Evolutionary conservation across 2,329 filamentous ascomycete genomes (phyloP).

Genomic region (Didymella glomerata): DNA sequence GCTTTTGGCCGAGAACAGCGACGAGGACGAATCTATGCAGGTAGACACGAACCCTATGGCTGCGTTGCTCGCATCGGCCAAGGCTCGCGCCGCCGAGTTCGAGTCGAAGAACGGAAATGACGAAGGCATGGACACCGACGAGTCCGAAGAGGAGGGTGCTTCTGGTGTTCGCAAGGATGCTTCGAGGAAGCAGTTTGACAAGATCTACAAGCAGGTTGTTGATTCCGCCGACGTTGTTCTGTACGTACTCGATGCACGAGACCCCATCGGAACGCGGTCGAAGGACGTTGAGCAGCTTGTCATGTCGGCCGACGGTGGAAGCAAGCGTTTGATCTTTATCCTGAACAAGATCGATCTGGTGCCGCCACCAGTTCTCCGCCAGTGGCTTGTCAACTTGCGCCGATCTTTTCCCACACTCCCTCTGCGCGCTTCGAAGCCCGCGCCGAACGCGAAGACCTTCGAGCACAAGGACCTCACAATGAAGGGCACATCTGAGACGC

Average conservation of each 20-base stretch:
- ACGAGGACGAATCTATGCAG: slow-evolving; percentile 66
- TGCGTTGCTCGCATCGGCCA: slow-evolving; percentile 84
- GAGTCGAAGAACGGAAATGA: slow-evolving; percentile 70
- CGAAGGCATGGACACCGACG: slow-evolving; percentile 65
- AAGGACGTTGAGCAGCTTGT: slow-evolving; percentile 89
- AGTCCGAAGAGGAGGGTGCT: slow-evolving; percentile 52
- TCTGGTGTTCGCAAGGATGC: slow-evolving; percentile 59
- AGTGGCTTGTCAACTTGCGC: slow-evolving; percentile 84
- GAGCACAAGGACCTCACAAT: slow-evolving; percentile 90
- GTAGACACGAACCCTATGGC: slow-evolving; percentile 87
- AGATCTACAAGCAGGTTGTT: slow-evolving; percentile 93
- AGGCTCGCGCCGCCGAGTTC: slow-evolving; percentile 78
- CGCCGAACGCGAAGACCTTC: slow-evolving; percentile 87
- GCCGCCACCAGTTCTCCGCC: slow-evolving; percentile 80
- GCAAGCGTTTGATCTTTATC: slow-evolving; percentile 88
- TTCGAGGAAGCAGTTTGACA: slow-evolving; percentile 90
- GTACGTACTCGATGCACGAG: slow-evolving; percentile 91
- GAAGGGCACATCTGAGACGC: slow-evolving; percentile 81
- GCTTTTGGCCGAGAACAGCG: slow-evolving; percentile 59
- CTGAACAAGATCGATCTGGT: slow-evolving; percentile 97
- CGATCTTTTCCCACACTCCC: slow-evolving; percentile 92
- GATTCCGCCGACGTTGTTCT: slow-evolving; percentile 89
- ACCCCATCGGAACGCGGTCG: slow-evolving; percentile 89
- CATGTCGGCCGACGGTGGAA: slow-evolving; percentile 83
- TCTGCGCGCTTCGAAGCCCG: slow-evolving; percentile 81